Evolutionary conservation across 2,329 filamentous ascomycete species (phyloP).

Genomic region (Elsinoe arachidis): DNA sequence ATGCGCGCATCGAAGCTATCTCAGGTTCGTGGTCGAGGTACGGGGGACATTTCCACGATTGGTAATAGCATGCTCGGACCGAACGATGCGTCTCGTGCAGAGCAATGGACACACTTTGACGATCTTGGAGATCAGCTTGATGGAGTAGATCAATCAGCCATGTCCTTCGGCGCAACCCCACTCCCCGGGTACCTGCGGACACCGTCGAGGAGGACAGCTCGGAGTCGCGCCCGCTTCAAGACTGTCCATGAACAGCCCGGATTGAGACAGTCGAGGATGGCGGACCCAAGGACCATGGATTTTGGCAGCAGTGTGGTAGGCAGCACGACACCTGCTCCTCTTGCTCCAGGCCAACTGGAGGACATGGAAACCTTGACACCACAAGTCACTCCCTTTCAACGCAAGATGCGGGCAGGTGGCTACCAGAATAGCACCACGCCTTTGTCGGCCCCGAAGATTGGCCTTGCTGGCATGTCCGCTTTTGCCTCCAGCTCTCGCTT

Average conservation of each 20-base stretch:
- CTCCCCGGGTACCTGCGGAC: constrained; percentile 38
- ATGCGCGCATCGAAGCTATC: background rate
- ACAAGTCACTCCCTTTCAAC: constrained; percentile 32
- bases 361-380: constrained; percentile 23
- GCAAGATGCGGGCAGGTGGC: constrained; percentile 30
- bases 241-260: constrained; percentile 8
- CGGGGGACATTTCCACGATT: background rate
- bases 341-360: constrained; percentile 9
- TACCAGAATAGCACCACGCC: constrained; percentile 14
- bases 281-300: background rate
- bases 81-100: constrained; percentile 25
- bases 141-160: constrained; percentile 1
- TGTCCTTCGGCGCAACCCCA: constrained; percentile 17
- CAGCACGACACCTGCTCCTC: constrained; percentile 14
- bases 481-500: background rate
- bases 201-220: constrained; percentile 34
- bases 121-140: constrained; percentile 13
- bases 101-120: constrained; percentile 33
- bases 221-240: constrained; percentile 24
- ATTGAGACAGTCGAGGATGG: constrained; percentile 8
- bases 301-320: constrained; percentile 11
- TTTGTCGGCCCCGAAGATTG: background rate
- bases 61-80: constrained; percentile 15
- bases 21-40: background rate
- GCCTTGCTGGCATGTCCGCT: background rate